Conservation (phyloP, 2,329 filamentous ascomycete genomes). For the Colletotrichum falcatum region DNA sequence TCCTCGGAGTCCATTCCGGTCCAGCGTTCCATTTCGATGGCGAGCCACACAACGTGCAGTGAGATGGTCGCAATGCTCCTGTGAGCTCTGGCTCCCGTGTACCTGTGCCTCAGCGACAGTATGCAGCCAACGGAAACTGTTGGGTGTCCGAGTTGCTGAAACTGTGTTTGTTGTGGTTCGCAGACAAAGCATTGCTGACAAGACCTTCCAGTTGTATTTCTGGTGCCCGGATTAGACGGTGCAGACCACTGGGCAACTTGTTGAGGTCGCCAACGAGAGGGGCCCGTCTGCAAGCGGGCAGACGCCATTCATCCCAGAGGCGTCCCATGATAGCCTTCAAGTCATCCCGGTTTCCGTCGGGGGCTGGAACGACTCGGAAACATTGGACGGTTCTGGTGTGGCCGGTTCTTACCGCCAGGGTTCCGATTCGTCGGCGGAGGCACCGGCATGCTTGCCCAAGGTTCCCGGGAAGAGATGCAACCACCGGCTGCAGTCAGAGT, state of each 20-base stretch:
- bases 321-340: neutral
- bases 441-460: neutral
- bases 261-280: neutral
- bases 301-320: neutral
- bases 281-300: neutral
- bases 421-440: neutral
- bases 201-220: neutral
- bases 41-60: neutral
- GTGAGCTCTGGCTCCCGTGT: neutral
- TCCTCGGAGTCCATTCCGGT: neutral
- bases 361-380: neutral
- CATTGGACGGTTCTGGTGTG: neutral
- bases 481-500: conserved; percentile 8
- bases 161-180: neutral
- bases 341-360: neutral
- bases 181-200: neutral
- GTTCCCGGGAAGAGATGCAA: conserved; percentile 8
- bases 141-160: neutral
- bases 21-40: neutral
- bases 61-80: neutral
- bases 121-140: neutral
- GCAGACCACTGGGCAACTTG: neutral
- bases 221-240: neutral
- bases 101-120: neutral
- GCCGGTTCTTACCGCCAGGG: neutral